A percentile compares a stretch with the other conserved stretches of the same genome.
phyloP scores from a whole-genome alignment of 1,284 basidiomycete genomes.

The Boletus mariae region DNA sequence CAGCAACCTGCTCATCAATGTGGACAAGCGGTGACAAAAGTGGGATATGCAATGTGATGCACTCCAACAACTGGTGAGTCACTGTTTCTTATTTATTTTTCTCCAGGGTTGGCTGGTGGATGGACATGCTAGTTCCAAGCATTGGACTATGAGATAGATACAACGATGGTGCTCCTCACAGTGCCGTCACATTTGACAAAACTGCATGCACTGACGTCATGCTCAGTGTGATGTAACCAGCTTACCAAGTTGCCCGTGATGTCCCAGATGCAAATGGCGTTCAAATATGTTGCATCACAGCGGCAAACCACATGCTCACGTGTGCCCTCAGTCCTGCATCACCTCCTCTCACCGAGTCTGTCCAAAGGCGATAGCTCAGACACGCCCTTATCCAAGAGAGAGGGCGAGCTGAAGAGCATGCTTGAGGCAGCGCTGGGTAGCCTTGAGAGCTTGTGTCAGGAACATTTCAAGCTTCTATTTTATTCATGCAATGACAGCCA shows the following conservation, averaged over 20 bases:
- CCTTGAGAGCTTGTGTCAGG: constrained; percentile 48
- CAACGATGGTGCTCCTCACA: constrained; percentile 68
- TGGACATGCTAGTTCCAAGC: constrained; percentile 33
- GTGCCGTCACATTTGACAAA: constrained; percentile 68
- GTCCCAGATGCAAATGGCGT: constrained; percentile 49
- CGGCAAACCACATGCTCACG: constrained; percentile 48
- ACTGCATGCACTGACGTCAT: constrained; percentile 59
- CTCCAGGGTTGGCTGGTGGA: neutral
- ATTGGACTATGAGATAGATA: constrained; percentile 74
- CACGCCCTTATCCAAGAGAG: constrained; percentile 45
- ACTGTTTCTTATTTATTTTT: neutral
- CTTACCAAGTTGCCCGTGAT: constrained; percentile 48
- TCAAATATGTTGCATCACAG: constrained; percentile 54
- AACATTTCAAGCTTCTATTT: no score
- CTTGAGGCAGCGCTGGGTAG: constrained; percentile 64
- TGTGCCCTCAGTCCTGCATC: constrained; percentile 54
- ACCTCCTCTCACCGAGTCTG: constrained; percentile 40
- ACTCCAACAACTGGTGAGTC: constrained; percentile 52
- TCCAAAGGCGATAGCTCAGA: constrained; percentile 50
- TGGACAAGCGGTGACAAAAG: constrained; percentile 61
- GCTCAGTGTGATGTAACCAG: constrained; percentile 58
- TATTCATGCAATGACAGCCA: no score
- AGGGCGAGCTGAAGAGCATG: constrained; percentile 61
- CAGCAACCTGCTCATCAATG: constrained; percentile 43
- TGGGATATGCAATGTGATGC: constrained; percentile 75